Evolutionary conservation across 2,329 filamentous ascomycete species (phyloP), one percentile per base, ranked within the genome.

Genomic region (Coniochaeta hoffmannii): DNA sequence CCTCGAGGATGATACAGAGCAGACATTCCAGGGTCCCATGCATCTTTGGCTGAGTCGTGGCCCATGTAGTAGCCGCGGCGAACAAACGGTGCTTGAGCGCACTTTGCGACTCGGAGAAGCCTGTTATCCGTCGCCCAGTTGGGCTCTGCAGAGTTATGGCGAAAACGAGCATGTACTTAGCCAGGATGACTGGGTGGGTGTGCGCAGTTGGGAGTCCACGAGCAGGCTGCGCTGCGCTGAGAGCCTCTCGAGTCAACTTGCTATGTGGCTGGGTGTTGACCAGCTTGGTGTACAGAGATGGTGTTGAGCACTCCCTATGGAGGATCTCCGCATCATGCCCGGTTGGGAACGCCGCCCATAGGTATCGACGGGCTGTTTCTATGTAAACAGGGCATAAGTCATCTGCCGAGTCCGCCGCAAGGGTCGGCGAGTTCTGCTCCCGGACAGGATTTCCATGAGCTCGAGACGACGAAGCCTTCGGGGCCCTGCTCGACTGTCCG

Each of bases 1-100:
- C 63, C 57, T 76, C 73, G 1, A 77, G 57, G 54, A 76, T 65
- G 28, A 77, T 64, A 57, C 71, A 75, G 24, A 72, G 67, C 9
- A 78, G 57, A 1, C 71, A 66, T 53, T 78, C 75, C 1, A 76
- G 38, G 1, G 63, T 70, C 6, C 59, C 59, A 0, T 69, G 53
- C 11, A 77, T 57, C 12, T 69, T 65, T 19, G 76, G 72, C 14
- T 73, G 69, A 8, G 60, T 70, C 0, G 70, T 73, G 1, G 73
- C 69, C 4, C 62, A 59, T 30, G 38, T 62, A 28, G 51, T 65
- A 1, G 67, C 71, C 5, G 65, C 62, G 9, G 67, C 61, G 5
- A 65, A 61, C 9, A 69, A 59, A 8, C 64, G 60, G 30, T 58
- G 53, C 62, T 69, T 69, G 46, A 73, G 54, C 7, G 54, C 53